Percentiles rank a stretch among this genome's conserved stretches.
Conservation (phyloP, 1,139 yeast genomes). For the Blastobotrys buckinghamii region DNA sequence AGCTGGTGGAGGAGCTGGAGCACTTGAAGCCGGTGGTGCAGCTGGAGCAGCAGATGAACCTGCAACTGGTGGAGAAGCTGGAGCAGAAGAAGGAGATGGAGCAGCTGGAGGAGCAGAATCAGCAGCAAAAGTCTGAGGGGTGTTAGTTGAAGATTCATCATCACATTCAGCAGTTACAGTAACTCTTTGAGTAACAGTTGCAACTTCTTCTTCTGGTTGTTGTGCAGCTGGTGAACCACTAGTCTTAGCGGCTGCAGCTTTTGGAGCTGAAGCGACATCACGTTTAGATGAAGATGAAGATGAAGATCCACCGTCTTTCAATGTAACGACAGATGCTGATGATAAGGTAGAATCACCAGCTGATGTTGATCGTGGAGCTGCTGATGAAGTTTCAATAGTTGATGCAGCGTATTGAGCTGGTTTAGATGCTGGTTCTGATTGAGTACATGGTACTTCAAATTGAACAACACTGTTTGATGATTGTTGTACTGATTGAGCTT, state of each 20-base stretch:
- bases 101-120: constrained; percentile 5
- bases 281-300: too few species aligned
- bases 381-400: too few species aligned
- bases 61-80: constrained; percentile 1
- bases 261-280: too few species aligned
- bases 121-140: constrained; percentile 6
- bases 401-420: neutral
- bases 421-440: neutral
- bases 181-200: neutral
- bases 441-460: neutral
- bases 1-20: constrained; percentile 3
- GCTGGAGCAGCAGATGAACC: neutral
- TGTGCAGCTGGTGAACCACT: neutral
- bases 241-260: neutral
- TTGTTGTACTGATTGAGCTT: neutral
- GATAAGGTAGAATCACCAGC: too few species aligned
- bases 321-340: too few species aligned
- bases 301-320: too few species aligned
- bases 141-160: constrained; percentile 8
- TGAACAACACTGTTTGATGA: neutral
- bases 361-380: too few species aligned
- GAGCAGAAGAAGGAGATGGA: neutral
- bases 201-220: neutral
- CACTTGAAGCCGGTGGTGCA: too few species aligned
- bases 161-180: neutral